Percentiles rank a stretch among this genome's conserved stretches.
phyloP scores from a whole-genome alignment of 805 yeast genomes.

The Pichia californica region DNA sequence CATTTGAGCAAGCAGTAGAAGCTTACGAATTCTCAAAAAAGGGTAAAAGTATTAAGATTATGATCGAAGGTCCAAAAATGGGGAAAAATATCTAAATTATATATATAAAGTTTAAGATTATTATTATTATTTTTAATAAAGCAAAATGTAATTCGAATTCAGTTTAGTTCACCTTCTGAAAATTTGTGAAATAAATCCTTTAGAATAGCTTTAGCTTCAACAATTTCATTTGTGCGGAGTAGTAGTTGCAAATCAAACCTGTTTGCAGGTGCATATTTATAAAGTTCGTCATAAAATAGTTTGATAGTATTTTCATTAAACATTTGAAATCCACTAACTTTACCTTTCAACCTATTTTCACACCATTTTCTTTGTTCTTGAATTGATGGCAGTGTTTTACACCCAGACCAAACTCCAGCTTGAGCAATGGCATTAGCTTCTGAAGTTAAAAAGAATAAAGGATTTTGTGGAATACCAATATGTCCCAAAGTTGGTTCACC shows the following conservation, averaged over 20 bases:
- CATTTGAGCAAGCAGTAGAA: slow-evolving; percentile 63
- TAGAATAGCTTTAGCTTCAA: slow-evolving; percentile 1
- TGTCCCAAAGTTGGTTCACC: slow-evolving; percentile 38
- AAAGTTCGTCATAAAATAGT: slow-evolving; percentile 8
- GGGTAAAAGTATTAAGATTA: slow-evolving; percentile 69
- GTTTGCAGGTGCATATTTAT: slow-evolving; percentile 12
- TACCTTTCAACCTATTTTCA: slow-evolving; percentile 10
- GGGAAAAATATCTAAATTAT: no score
- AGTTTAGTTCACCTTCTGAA: slow-evolving; percentile 5
- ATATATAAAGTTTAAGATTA: no score
- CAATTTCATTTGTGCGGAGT: background rate
- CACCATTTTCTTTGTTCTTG: slow-evolving; percentile 10
- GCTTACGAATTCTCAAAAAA: slow-evolving; percentile 65
- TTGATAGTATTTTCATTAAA: slow-evolving; percentile 12
- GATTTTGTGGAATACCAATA: slow-evolving; percentile 36
- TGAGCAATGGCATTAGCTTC: slow-evolving; percentile 46
- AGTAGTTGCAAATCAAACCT: slow-evolving; percentile 8
- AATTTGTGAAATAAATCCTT: slow-evolving; percentile 12
- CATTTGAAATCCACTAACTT: slow-evolving; percentile 13
- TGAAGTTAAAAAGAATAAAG: slow-evolving; percentile 41
- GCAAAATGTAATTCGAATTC: background rate
- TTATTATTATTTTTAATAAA: no score
- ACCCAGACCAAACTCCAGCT: slow-evolving; percentile 49
- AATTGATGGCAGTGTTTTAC: slow-evolving; percentile 32
- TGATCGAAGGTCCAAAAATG: slow-evolving; percentile 70